Evolutionary conservation across 345 rosid species (phyloP), one percentile per base, ranked within the genome.

Genomic region (Pistacia vera): DNA sequence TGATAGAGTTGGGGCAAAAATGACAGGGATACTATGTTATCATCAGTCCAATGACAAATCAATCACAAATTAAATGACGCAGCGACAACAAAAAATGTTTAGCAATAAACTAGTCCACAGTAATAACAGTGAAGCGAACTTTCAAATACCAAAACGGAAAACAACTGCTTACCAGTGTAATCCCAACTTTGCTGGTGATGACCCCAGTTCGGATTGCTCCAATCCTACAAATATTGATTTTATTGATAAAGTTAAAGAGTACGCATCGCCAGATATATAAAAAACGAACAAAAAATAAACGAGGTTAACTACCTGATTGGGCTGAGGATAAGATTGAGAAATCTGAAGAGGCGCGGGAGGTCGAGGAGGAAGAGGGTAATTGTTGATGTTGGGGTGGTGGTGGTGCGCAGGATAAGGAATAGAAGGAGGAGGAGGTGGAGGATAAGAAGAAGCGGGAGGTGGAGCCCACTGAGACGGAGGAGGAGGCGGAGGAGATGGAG

Each of bases 111-210:
- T 18, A 62, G 68, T 28, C n/a, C 10, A 33, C 4, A 70, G 16
- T 55, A 74, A 44, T 48, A 60, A 63, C 44, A 35, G 49, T 18
- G 49, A 20, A 54, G 56, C 5, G 10, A 58, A 55, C 11, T 17
- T 25, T 17, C 6, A 14, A 14, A 35, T 51, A 63, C 9, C 12
- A 44, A 71, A 59, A 70, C 17, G n/a, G 11, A 13, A 62, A 71
- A 52, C 25, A 64, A 51, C 17, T 13, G 10, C n/a, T 17, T 41
- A 91, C 90, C 90, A 80, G 81, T 81, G 70, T 87, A 81, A 49
- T 82, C 79, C 82, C 86, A 87, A 77, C 83, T 84, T 84, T 89
- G 96, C 30, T 90, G 93, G 25, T 90, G 94, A 80, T 91, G 83
- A 38, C 76, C 85, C 90, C 90, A 92, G 81, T 87, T 88, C 25